Percentiles rank a stretch among this genome's conserved stretches.
phyloP scores from a whole-genome alignment of 805 yeast species.

The Ogataea salicorniae region DNA sequence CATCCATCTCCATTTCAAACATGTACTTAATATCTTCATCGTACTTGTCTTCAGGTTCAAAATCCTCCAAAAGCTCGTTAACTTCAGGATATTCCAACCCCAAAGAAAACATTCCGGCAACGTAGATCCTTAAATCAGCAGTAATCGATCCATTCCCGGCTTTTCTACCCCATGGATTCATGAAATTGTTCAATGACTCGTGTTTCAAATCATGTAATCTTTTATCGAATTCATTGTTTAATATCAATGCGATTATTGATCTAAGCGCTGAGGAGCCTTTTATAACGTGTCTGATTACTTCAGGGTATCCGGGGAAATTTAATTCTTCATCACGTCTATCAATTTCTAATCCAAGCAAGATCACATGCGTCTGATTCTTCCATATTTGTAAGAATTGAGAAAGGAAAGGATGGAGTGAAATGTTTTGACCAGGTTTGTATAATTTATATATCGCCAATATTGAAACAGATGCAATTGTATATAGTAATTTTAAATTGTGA shows the following conservation, averaged over 20 bases:
- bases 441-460: constrained; percentile 41
- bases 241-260: constrained; percentile 52
- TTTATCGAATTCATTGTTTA: constrained; percentile 43
- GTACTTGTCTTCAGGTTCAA: constrained; percentile 54
- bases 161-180: constrained; percentile 64
- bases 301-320: constrained; percentile 38
- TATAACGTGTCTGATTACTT: constrained; percentile 42
- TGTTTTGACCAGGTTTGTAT: constrained; percentile 32
- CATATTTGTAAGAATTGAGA: constrained; percentile 54
- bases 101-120: constrained; percentile 48
- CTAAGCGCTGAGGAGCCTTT: constrained; percentile 64
- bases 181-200: constrained; percentile 53
- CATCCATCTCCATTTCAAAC: constrained; percentile 29
- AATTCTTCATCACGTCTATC: constrained; percentile 46
- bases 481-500: constrained; percentile 39
- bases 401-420: constrained; percentile 57
- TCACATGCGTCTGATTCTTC: constrained; percentile 59
- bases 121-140: constrained; percentile 53
- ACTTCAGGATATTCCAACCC: constrained; percentile 45
- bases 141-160: constrained; percentile 54
- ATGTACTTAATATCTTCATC: constrained; percentile 50
- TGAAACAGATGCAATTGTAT: constrained; percentile 39
- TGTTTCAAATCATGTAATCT: constrained; percentile 53
- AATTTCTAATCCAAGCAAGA: constrained; percentile 55
- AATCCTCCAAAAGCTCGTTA: constrained; percentile 52